Percentiles rank a stretch among this genome's conserved stretches.
Evolutionary conservation across 768 basidiomycete species (phyloP).

Genomic region (Russula olivacea): DNA sequence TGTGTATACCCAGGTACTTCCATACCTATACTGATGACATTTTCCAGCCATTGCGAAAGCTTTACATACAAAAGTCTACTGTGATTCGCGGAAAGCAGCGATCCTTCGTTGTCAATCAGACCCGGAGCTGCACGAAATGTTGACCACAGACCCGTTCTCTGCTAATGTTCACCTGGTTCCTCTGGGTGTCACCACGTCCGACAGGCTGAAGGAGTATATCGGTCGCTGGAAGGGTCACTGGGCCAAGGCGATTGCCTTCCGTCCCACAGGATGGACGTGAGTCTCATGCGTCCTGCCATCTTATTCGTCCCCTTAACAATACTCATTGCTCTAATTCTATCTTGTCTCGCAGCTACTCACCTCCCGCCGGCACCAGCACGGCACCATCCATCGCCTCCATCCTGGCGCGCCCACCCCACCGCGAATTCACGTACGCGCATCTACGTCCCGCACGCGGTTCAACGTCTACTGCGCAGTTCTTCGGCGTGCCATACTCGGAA

Average conservation of each 20-base stretch:
- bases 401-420: slow-evolving; percentile 58
- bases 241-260: slow-evolving; percentile 68
- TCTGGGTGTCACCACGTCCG: slow-evolving; percentile 64
- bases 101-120: slow-evolving; percentile 84
- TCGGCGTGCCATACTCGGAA: slow-evolving; percentile 89
- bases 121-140: slow-evolving; percentile 67
- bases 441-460: slow-evolving; percentile 68
- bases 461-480: slow-evolving; percentile 61
- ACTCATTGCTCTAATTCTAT: not conserved
- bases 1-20: not conserved
- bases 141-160: slow-evolving; percentile 69
- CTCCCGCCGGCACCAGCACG: slow-evolving; percentile 56
- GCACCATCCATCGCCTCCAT: slow-evolving; percentile 61
- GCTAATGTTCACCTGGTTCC: slow-evolving; percentile 86
- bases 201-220: slow-evolving; percentile 71
- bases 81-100: slow-evolving; percentile 75
- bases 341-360: slow-evolving; percentile 49
- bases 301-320: slow-evolving; percentile 1
- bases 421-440: slow-evolving; percentile 62
- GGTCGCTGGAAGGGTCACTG: slow-evolving; percentile 68
- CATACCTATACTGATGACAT: not conserved
- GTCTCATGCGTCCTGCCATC: slow-evolving; percentile 31
- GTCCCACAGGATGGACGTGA: slow-evolving; percentile 96
- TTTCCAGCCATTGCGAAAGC: slow-evolving; percentile 74
- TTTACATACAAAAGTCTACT: slow-evolving; percentile 78